A percentile compares a stretch with the other conserved stretches of the same genome.
Conservation (phyloP, 2,329 filamentous ascomycete species). For the Pseudogymnoascus sp. region DNA sequence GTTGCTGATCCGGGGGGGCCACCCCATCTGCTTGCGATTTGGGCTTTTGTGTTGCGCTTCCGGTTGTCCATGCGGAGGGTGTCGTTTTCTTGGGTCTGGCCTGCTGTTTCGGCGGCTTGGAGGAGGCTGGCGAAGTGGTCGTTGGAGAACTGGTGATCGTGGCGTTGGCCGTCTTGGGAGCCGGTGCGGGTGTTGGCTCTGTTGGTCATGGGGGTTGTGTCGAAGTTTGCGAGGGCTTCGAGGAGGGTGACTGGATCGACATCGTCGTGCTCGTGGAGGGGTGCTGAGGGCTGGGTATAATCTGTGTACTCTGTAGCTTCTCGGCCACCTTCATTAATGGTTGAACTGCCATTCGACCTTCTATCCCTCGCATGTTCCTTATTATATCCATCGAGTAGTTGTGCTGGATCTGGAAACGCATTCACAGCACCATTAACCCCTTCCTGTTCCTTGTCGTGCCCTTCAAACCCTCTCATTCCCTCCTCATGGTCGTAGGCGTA, state of each 20-base stretch:
- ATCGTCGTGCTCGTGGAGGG: conserved; percentile 8
- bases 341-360: not conserved
- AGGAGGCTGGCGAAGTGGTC: conserved; percentile 23
- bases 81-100: conserved; percentile 8
- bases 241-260: conserved; percentile 21
- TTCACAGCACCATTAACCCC: conserved; percentile 1
- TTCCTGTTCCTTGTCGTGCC: conserved; percentile 5
- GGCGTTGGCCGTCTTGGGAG: not conserved
- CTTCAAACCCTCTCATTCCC: conserved; percentile 10
- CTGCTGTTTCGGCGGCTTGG: conserved; percentile 23
- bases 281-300: not conserved
- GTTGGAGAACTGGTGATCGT: conserved; percentile 13
- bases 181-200: conserved; percentile 2
- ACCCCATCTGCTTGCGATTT: not conserved
- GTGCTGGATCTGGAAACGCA: conserved; percentile 8
- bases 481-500: conserved; percentile 9
- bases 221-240: conserved; percentile 22
- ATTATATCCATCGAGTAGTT: conserved; percentile 10
- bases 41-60: conserved; percentile 7
- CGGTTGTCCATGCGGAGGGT: not conserved
- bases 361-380: not conserved
- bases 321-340: not conserved
- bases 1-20: not conserved
- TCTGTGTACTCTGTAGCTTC: not conserved
- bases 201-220: conserved; percentile 12